Evolutionary conservation across 2,329 filamentous ascomycete species (phyloP), one percentile per base, ranked within the genome.

Genomic region (Cladophialophora bantiana): DNA sequence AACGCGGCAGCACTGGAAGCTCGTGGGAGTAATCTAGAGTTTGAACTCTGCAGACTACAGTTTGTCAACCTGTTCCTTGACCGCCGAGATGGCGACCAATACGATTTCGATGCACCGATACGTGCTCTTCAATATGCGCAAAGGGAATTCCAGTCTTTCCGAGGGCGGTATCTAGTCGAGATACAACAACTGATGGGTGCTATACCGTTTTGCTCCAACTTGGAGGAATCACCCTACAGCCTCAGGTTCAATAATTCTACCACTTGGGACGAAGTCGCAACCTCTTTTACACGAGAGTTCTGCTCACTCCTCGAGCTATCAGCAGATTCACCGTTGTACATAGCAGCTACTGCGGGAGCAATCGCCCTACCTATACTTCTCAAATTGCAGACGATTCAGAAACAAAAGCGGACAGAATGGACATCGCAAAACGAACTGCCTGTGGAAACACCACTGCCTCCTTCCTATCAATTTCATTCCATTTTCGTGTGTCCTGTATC

Each of bases 401-500:
- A 91, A 74, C 89, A 93, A 73, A 94, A 94, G 79, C 89, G 92
- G 69, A 96, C 94, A 0, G 94, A 96, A 78, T 99, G 95, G 95
- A 97, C 94, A 0, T 94, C 92, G 4, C 87, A 91, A 68, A 89
- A 95, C 75, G 95, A 99, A 78, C 83, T 99, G 18, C 93, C 94
- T 0, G 95, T 89, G 52, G 88, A 90, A 77, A 89, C 89, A 15
- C 86, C 88, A 0, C 80, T 90, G 3, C 88, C 88, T 2, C 85
- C 84, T 1, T 83, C 83, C 5, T 90, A 89, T 75, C 83, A 86
- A 60, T 99, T 96, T 82, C 95, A 99, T 78, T 91, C 91, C 64
- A 97, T 99, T 75, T 99, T 99, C 76, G 95, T 99, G 50, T 99
- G 95, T 75, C 95, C 95, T 0, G 95, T 99, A 4, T 94, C 90